Base-by-base conservation (phyloP, 148 eudicot genomes). In the Agrostemma githago region DNA sequence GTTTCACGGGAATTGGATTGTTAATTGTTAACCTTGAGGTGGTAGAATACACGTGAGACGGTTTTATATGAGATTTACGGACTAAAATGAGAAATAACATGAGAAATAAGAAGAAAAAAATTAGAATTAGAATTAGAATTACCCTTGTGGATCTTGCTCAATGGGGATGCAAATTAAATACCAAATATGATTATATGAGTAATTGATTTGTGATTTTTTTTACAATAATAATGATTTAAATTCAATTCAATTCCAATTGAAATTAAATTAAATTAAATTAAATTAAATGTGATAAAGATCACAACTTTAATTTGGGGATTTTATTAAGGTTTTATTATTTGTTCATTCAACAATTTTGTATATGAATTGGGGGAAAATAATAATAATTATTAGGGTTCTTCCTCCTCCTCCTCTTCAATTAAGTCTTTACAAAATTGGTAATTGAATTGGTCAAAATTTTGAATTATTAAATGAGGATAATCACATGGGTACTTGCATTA, bases 131-230 rank as follows among this genome's bases (percentile, higher is more conserved):
- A 60, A 60, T 6, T 21, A 60, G 12, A 60, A 60, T 60, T 60
- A 60, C 26, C 72, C 67, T 65, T 26, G 34, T 26, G 34, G 34
- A 26, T 26, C 34, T 26, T 26, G 34, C 34, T 26, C 34, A 26
- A 26, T 26, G 34, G 34, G 34, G 34, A 26, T 26, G 34, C 46
- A 53, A 38, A 77, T 77, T 62, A 67, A 3, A 62, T 9, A 68
- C 66, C 72, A 12, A 59, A 78, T 12, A 19, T 19, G 21, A 11
- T 67, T 72, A 79, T 11, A 68, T 68, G 74, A 70, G 74, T 34
- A 19, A 40, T 51, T 62, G 44, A 74, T 69, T 62, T 70, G 21
- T 60, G 48, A 62, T 48, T 26, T 26, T 26, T 26, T 26, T 26
- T 26, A 26, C 34, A 26, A 26, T 26, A 26, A 26, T 26, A 26